Evolutionary conservation across 176 grass and related monocot genomes (phyloP), one percentile per base, ranked within the genome.

Genomic region (Typha latifolia): DNA sequence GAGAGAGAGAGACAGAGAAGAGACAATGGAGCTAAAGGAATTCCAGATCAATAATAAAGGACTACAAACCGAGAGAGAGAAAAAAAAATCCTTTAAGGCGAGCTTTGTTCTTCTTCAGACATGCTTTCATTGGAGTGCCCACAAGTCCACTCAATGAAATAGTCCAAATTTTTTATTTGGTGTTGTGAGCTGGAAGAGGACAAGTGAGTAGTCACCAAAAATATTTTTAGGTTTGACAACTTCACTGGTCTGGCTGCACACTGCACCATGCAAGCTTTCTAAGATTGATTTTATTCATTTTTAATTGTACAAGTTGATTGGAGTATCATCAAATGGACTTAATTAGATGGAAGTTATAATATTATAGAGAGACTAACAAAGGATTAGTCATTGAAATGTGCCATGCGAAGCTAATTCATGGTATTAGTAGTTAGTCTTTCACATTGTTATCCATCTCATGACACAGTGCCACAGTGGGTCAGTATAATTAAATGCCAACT

Each of bases 121-220:
- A 43, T 70, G 68, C 68, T 70, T 26, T n/a, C 68, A 47, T 70
- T 59, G 53, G 18, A 59, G 53, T 19, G 16, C 20, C 53, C 53
- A 16, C 53, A 59, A 12, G 53, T 21, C 53, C 53, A 59, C 1
- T 21, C 15, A 19, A 22, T 59, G 53, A 8, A 59, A 19, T 59
- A 59, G 20, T 59, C 11, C 5, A 10, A 21, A 0, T 22, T 59
- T 59, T 22, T 1, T 59, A 19, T 19, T 19, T 59, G 20, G n/a
- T 22, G 53, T 21, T 16, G n/a, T 59, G 14, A 59, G 53, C 53
- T 22, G 53, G 53, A 68, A 68, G 24, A 49, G 15, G 48, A 68
- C 47, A 51, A 51, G 22, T 31, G 48, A 48, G 48, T 27, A 27
- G 48, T 69, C 50, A 51, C 20, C 53, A 16, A 21, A 59, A 59